Evolutionary conservation across 495 filamentous ascomycete species (phyloP).

Genomic region (Xylaria castorea): DNA sequence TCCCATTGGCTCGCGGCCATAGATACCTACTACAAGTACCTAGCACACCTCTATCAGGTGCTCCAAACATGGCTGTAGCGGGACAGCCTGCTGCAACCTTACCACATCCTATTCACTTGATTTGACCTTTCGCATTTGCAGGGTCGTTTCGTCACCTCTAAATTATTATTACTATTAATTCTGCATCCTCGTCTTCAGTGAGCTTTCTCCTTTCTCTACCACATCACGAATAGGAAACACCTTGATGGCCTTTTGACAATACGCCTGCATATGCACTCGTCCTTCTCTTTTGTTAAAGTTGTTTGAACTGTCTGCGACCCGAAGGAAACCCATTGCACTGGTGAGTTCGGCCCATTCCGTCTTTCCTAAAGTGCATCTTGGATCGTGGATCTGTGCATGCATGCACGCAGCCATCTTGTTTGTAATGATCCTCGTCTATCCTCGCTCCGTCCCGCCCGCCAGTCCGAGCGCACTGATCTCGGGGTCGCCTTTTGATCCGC

Average conservation of each 20-base stretch:
- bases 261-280: background rate
- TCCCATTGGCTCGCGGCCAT: conserved; percentile 6
- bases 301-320: conserved; percentile 1
- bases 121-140: conserved; percentile 25
- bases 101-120: conserved; percentile 26
- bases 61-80: conserved; percentile 17
- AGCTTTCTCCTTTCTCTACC: conserved; percentile 18
- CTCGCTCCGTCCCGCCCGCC: conserved; percentile 1
- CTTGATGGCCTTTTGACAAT: background rate
- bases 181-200: conserved; percentile 22
- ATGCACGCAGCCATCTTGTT: conserved; percentile 22
- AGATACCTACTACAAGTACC: background rate
- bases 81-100: conserved; percentile 16
- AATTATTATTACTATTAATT: conserved; percentile 28
- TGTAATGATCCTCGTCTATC: conserved; percentile 13
- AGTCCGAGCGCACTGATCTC: conserved; percentile 8
- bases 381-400: conserved; percentile 19
- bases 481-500: conserved; percentile 9
- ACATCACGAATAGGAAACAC: conserved; percentile 5
- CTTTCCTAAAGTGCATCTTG: conserved; percentile 2
- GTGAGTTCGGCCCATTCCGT: conserved; percentile 21
- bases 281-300: background rate
- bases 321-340: conserved; percentile 13
- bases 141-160: conserved; percentile 30
- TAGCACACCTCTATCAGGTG: background rate